A percentile compares a stretch with the other conserved stretches of the same genome.
phyloP scores from a whole-genome alignment of 2,329 filamentous ascomycete species.

The Cordyceps farinosa region DNA sequence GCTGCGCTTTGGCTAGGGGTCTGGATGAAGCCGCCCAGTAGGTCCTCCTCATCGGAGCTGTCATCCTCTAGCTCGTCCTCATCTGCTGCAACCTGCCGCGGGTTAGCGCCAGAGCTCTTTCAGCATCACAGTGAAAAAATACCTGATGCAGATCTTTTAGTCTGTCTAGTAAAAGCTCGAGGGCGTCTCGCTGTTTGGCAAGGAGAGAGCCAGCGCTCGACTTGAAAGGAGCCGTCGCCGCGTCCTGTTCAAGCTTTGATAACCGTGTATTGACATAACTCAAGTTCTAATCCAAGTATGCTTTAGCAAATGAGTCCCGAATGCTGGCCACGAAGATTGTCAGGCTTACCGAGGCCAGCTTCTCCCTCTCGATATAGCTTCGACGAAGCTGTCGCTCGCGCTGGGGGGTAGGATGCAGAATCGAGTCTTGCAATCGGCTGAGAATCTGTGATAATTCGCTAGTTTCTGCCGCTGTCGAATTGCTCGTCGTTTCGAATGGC shows the following conservation, averaged over 20 bases:
- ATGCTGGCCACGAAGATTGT: too few species aligned
- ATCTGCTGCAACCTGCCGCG: slow-evolving; percentile 31
- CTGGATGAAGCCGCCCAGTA: slow-evolving; percentile 51
- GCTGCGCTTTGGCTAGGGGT: slow-evolving; percentile 53
- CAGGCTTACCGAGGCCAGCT: slow-evolving; percentile 38
- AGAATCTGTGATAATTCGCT: slow-evolving; percentile 62
- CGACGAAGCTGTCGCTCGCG: slow-evolving; percentile 54
- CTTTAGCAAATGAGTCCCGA: slow-evolving; percentile 45
- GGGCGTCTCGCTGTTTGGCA: slow-evolving; percentile 58
- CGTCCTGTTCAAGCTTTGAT: slow-evolving; percentile 67
- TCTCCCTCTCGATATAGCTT: slow-evolving; percentile 61
- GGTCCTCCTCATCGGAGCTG: slow-evolving; percentile 54
- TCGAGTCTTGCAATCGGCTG: slow-evolving; percentile 59
- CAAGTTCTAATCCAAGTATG: slow-evolving; percentile 54
- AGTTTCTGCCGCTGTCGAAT: slow-evolving; percentile 27
- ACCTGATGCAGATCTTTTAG: slow-evolving; percentile 67
- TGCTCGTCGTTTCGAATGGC: neutral
- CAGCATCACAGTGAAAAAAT: neutral
- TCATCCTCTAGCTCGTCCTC: slow-evolving; percentile 38
- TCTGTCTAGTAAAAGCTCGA: slow-evolving; percentile 63
- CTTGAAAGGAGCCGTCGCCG: slow-evolving; percentile 26
- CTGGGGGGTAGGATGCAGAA: slow-evolving; percentile 60
- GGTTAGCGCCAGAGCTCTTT: slow-evolving; percentile 18
- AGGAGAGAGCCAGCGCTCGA: slow-evolving; percentile 31
- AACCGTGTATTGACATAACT: slow-evolving; percentile 67